Evolutionary conservation across 805 yeast genomes (phyloP).

Genomic region (Cyberlindnera japonica): DNA sequence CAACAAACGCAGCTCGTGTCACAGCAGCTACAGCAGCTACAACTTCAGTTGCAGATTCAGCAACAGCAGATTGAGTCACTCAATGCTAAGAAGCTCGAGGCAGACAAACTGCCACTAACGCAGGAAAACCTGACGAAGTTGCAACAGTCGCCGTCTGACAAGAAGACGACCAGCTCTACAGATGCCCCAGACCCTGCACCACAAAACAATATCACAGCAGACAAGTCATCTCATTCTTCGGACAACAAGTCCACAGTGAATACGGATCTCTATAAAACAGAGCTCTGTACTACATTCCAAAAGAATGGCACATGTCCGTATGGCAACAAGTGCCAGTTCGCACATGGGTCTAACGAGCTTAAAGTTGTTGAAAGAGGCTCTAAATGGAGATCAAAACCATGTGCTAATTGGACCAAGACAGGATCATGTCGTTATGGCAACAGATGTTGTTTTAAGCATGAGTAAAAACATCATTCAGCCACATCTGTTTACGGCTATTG

Average conservation of each 20-base stretch:
- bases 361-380: constrained; percentile 68
- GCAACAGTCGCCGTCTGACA: constrained; percentile 13
- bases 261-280: constrained; percentile 83
- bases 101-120: constrained; percentile 22
- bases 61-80: constrained; percentile 31
- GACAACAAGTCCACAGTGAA: constrained; percentile 25
- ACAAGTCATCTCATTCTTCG: constrained; percentile 10
- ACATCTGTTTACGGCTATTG: not conserved
- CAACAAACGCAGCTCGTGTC: constrained; percentile 26
- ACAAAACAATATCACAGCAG: not conserved
- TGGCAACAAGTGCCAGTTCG: constrained; percentile 90
- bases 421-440: constrained; percentile 87
- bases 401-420: constrained; percentile 79
- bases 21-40: constrained; percentile 27
- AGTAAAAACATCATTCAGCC: constrained; percentile 20
- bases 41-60: constrained; percentile 27
- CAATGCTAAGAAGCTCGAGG: constrained; percentile 14
- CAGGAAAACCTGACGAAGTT: constrained; percentile 23
- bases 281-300: constrained; percentile 76
- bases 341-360: constrained; percentile 80
- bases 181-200: not conserved
- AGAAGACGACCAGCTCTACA: not conserved
- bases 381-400: constrained; percentile 88
- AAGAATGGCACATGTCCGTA: constrained; percentile 76
- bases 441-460: constrained; percentile 90